phyloP scores from a whole-genome alignment of 1,284 basidiomycete genomes.

The Butyriboletus appendiculatus region DNA sequence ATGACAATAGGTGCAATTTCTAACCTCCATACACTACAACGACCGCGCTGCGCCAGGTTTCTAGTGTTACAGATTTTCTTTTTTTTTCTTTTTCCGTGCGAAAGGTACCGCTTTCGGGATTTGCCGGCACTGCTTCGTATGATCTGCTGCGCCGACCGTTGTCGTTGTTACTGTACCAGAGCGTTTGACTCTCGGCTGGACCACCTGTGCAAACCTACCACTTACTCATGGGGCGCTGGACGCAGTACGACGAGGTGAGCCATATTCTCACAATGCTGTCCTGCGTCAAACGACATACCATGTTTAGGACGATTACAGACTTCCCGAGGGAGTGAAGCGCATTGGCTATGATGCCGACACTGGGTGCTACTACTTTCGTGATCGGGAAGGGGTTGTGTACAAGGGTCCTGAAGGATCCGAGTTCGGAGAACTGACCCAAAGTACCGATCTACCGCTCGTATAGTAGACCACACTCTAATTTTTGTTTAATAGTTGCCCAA shows the following conservation, averaged over 20 bases:
- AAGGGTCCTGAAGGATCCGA: slow-evolving; percentile 52
- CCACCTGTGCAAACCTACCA: slow-evolving; percentile 5
- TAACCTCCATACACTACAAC: too few relatives aligned
- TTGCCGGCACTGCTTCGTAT: slow-evolving; percentile 24
- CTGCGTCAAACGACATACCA: background rate
- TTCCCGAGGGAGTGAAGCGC: slow-evolving; percentile 62
- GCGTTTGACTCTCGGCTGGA: slow-evolving; percentile 21
- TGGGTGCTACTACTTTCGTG: slow-evolving; percentile 55
- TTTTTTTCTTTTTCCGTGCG: background rate
- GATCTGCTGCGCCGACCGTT: background rate
- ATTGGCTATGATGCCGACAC: slow-evolving; percentile 64
- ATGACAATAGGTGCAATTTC: background rate
- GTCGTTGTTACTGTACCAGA: slow-evolving; percentile 1
- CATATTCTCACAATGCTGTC: background rate
- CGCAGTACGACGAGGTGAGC: slow-evolving; percentile 53
- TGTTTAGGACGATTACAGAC: slow-evolving; percentile 54
- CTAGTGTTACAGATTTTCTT: background rate
- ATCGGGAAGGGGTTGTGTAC: slow-evolving; percentile 49
- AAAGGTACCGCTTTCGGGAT: slow-evolving; percentile 13
- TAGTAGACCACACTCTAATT: background rate
- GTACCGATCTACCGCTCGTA: slow-evolving; percentile 29
- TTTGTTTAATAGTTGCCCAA: slow-evolving; percentile 22
- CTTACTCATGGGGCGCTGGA: slow-evolving; percentile 52
- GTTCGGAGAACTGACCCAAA: slow-evolving; percentile 55
- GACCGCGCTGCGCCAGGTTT: background rate